Percentiles rank a stretch among this genome's conserved stretches.
These are phyloP conservation scores for Aotearoamyces nothofagi DNA, from an alignment of 2,329 filamentous ascomycete genomes.

Conservation along the genomic window DNA sequence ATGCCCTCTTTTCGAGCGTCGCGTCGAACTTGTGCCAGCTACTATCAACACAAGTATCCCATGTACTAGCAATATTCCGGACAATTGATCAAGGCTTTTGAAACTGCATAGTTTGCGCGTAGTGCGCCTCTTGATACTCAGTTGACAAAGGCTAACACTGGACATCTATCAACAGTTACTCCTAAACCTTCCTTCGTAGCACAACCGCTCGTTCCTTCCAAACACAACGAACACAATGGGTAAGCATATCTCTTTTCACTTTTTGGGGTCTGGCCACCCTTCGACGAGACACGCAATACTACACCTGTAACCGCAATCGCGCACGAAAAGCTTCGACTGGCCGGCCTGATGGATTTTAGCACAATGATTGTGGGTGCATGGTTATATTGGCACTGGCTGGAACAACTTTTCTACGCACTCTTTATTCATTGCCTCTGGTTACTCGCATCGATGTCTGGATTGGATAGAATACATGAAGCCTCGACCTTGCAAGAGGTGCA, in stretches of 20 bases:
- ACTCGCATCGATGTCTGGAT: no score
- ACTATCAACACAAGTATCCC: neutral
- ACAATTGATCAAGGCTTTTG: neutral
- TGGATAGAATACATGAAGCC: no score
- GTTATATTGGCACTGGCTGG: no score
- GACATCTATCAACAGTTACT: conserved; percentile 22
- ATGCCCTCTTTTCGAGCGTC: neutral
- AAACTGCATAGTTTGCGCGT: neutral
- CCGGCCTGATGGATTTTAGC: no score
- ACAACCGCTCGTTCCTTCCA: conserved; percentile 12
- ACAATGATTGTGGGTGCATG: no score
- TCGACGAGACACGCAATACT: no score
- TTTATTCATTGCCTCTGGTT: no score
- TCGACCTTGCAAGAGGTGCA: conserved; percentile 3
- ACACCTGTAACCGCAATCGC: no score
- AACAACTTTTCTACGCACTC: no score
- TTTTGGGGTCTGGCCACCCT: conserved; percentile 4
- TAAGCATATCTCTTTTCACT: conserved; percentile 15
- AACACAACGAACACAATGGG: conserved; percentile 17
- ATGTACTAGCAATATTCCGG: neutral
- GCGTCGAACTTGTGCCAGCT: neutral
- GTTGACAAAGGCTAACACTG: no score
- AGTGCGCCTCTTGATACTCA: conserved; percentile 5
- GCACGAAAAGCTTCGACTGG: no score
- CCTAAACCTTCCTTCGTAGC: conserved; percentile 4